Evolutionary conservation across 371 early-diverging fungal species (phyloP), one percentile per base, ranked within the genome.

Genomic region (Mortierella sp.): DNA sequence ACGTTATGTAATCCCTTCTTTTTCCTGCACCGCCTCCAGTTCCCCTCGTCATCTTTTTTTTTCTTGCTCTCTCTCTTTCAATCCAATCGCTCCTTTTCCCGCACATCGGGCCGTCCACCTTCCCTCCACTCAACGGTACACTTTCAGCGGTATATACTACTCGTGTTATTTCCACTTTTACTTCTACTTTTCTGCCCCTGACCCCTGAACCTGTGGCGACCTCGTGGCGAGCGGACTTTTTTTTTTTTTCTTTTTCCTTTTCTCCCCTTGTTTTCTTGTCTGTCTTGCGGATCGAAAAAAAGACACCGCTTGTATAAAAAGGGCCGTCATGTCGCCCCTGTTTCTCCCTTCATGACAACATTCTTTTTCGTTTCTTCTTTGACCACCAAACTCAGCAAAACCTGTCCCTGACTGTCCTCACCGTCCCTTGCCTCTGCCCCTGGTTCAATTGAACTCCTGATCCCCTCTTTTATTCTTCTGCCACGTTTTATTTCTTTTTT

Each of bases 201-300:
- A 65, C 68, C 42, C 68, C 42, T 65, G 68, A 65, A 38, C 42
- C 68, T 65, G 68, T 65, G 42, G 68, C 68, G 42, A 65, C 68
- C 68, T 65, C 68, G 68, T 65, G 68, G 68, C 68, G 34, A 65
- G 68, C 68, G 68, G 68, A 65, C 68, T 65, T 65, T 63, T 63
- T 60, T 65, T 63, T 13, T 60, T 31, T 60, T 26, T 19, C 38
- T 21, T 38, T 21, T 7, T 38, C 11, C 28, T 28, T 58, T 28
- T 8, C n/a, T 1, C 3, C 7, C 55, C n/a, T 55, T n/a, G 24
- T 57, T 26, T 0, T 54, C 21, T 24, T 54, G 7, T 58, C 6
- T 65, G 65, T 65, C 65, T 38, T 24, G 42, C 42, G 38, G 38
- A 10, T 65, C 24, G 8, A 38, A 31, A 19, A 31, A 1, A 31